These are phyloP conservation scores for Coniochaeta pulveracea DNA, from an alignment of 2,329 filamentous ascomycete genomes.

Conservation along the genomic window DNA sequence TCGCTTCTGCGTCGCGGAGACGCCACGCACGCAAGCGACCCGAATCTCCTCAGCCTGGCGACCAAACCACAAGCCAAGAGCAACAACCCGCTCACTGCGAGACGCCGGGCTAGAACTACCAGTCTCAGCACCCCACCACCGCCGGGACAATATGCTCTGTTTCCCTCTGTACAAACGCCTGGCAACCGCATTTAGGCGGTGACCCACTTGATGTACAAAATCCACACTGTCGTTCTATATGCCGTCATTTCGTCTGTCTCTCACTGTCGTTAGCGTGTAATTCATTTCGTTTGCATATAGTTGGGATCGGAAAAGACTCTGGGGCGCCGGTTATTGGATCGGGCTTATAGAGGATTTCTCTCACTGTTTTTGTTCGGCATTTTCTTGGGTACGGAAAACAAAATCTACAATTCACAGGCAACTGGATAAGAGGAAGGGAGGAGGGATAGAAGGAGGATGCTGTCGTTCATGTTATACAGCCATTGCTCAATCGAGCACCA, in stretches of 20 bases:
- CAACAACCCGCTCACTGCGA: constrained; percentile 12
- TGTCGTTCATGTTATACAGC: too few species aligned
- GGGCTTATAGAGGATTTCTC: background rate
- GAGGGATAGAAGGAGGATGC: too few species aligned
- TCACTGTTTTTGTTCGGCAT: constrained; percentile 2
- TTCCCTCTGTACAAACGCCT: constrained; percentile 21
- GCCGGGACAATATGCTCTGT: constrained; percentile 34
- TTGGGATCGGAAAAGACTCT: constrained; percentile 1
- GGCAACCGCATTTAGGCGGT: constrained; percentile 12
- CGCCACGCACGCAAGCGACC: constrained; percentile 16
- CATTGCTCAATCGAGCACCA: too few species aligned
- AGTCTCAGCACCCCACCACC: constrained; percentile 32
- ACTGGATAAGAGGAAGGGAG: constrained; percentile 2
- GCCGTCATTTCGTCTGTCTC: background rate
- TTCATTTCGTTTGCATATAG: background rate
- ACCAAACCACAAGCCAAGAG: constrained; percentile 9
- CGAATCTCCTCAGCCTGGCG: constrained; percentile 13
- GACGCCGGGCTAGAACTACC: constrained; percentile 32
- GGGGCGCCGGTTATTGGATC: background rate
- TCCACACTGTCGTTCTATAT: background rate
- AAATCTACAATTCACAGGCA: constrained; percentile 3
- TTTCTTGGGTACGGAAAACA: background rate
- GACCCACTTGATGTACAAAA: background rate
- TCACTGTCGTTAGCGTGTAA: background rate
- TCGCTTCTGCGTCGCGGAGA: constrained; percentile 12